Conservation (phyloP, 345 rosid genomes). For the Cardamine chenopodiifolia region DNA sequence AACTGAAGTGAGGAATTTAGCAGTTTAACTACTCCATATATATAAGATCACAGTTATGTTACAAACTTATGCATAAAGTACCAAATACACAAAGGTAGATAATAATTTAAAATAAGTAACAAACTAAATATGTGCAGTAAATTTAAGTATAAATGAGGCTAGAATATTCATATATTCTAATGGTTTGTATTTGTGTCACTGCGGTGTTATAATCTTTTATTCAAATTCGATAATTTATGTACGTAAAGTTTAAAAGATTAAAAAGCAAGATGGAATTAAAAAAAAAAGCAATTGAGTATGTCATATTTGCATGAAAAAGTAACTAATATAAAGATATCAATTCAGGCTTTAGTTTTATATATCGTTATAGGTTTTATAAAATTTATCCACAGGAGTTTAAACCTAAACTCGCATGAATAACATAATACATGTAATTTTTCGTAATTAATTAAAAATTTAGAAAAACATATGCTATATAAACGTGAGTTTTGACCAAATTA, state of each 20-base stretch:
- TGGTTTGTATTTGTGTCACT: neutral
- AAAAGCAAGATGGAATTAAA: neutral
- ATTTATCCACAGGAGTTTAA: neutral
- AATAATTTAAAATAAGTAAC: neutral
- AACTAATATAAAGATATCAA: neutral
- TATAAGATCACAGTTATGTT: neutral
- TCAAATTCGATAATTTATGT: neutral
- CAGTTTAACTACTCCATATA: neutral
- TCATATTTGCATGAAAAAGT: neutral
- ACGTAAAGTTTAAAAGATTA: neutral
- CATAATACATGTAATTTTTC: neutral
- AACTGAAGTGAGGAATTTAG: neutral
- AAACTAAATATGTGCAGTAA: neutral
- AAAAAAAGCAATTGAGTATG: neutral
- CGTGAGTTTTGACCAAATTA: neutral
- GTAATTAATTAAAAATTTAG: neutral
- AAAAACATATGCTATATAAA: neutral
- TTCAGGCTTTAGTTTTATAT: neutral
- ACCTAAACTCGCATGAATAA: neutral
- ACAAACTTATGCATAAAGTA: slow-evolving; percentile 1
- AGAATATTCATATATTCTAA: neutral
- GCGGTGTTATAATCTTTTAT: neutral
- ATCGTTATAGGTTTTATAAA: neutral
- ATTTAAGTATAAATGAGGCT: neutral
- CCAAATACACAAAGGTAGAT: neutral